These are phyloP conservation scores for Microbotryum intermedium DNA, from an alignment of 1,284 basidiomycete species.

Conservation along the genomic window DNA sequence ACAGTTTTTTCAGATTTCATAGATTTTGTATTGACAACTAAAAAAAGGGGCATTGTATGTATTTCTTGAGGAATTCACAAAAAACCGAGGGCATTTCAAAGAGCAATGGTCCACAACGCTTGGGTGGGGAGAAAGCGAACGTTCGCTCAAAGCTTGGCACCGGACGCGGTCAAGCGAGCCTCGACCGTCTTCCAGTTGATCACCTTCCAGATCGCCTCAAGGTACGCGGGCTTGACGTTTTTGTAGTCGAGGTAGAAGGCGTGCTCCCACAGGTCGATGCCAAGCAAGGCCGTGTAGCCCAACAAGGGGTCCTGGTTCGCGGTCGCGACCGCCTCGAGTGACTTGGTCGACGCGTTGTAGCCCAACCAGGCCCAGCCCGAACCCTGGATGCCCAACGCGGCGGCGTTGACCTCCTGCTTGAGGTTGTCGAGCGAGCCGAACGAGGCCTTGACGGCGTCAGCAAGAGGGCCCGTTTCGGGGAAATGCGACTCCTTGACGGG, in stretches of 20 bases:
- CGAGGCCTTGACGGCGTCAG: slow-evolving; percentile 67
- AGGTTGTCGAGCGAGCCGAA: slow-evolving; percentile 75
- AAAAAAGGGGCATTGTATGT: no score
- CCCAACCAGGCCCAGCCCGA: slow-evolving; percentile 98
- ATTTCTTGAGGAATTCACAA: no score
- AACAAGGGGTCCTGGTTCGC: slow-evolving; percentile 95
- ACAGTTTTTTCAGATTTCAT: no score
- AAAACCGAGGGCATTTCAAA: no score
- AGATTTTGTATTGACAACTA: no score
- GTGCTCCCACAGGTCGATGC: slow-evolving; percentile 76
- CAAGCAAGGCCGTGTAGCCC: slow-evolving; percentile 77
- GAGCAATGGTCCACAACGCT: no score
- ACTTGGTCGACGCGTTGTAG: slow-evolving; percentile 59
- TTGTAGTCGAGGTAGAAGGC: slow-evolving; percentile 66
- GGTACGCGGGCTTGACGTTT: slow-evolving; percentile 53
- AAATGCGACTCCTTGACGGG: slow-evolving; percentile 52
- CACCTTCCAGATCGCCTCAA: slow-evolving; percentile 59
- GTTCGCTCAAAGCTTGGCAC: slow-evolving; percentile 4
- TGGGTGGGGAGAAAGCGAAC: no score
- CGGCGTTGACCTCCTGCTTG: slow-evolving; percentile 71
- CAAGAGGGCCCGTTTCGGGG: slow-evolving; percentile 54
- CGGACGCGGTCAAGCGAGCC: slow-evolving; percentile 47
- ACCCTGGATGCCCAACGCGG: slow-evolving; percentile 89
- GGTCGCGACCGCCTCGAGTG: slow-evolving; percentile 49
- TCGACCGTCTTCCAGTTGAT: slow-evolving; percentile 88